These are phyloP conservation scores for Sanghuangporus sanghuang DNA, from an alignment of 1,284 basidiomycete species.

Conservation along the genomic window DNA sequence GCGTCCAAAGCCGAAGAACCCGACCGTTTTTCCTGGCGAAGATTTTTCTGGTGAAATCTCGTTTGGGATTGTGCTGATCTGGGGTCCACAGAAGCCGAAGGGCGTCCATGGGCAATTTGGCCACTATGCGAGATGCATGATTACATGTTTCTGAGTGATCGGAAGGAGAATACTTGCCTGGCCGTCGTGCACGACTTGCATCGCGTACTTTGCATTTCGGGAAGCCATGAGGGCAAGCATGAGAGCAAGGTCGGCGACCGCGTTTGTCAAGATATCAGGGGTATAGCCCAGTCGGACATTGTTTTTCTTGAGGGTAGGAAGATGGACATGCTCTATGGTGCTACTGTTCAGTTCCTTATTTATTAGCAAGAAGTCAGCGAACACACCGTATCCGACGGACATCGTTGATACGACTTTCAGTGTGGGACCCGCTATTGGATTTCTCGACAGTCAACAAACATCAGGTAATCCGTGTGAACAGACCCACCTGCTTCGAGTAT, in stretches of 20 bases:
- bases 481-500: slow-evolving; percentile 62
- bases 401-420: slow-evolving; percentile 85
- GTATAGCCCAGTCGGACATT: slow-evolving; percentile 84
- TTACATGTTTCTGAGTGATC: neutral
- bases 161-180: slow-evolving; percentile 35
- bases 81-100: slow-evolving; percentile 74
- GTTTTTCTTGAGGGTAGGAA: slow-evolving; percentile 54
- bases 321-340: slow-evolving; percentile 73
- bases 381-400: slow-evolving; percentile 81
- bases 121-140: slow-evolving; percentile 37
- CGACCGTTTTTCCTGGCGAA: slow-evolving; percentile 39
- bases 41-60: slow-evolving; percentile 37
- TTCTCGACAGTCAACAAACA: slow-evolving; percentile 1
- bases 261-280: slow-evolving; percentile 84
- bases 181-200: slow-evolving; percentile 62
- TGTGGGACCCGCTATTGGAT: slow-evolving; percentile 53
- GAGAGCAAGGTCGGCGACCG: slow-evolving; percentile 84
- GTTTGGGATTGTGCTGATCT: slow-evolving; percentile 47
- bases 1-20: slow-evolving; percentile 92
- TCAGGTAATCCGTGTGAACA: slow-evolving; percentile 18
- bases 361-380: neutral
- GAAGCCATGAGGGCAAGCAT: slow-evolving; percentile 92
- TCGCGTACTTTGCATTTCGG: slow-evolving; percentile 66
- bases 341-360: neutral
- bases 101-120: slow-evolving; percentile 73